Conservation (phyloP, 2,329 filamentous ascomycete species). For the Monilinia aucupariae region DNA sequence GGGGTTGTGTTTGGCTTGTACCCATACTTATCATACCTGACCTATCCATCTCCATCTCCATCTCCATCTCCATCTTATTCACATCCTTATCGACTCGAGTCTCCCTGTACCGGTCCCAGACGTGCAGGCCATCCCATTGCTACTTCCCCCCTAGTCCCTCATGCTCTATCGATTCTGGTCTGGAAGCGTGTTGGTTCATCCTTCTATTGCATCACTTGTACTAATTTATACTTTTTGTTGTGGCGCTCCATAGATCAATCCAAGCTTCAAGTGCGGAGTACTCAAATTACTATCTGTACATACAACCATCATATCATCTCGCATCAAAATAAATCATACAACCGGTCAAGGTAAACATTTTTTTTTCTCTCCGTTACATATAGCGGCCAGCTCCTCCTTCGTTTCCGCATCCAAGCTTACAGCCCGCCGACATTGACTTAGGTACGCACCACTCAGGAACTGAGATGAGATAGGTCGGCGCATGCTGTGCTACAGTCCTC, state of each 20-base stretch:
- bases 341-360: neutral
- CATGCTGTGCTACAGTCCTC: constrained; percentile 13
- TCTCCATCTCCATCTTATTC: no score
- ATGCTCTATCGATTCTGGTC: constrained; percentile 5
- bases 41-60: neutral
- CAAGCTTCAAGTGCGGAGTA: constrained; percentile 11
- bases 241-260: constrained; percentile 6
- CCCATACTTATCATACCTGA: no score
- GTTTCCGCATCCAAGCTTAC: neutral
- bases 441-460: constrained; percentile 17
- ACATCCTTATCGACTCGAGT: no score
- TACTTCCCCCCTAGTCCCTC: neutral
- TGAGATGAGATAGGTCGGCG: constrained; percentile 11
- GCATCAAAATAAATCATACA: neutral
- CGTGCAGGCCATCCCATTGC: neutral
- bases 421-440: neutral
- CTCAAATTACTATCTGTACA: neutral
- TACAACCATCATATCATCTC: neutral
- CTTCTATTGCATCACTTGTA: constrained; percentile 2
- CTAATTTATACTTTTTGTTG: constrained; percentile 10
- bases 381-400: neutral
- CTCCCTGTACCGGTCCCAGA: neutral
- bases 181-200: neutral
- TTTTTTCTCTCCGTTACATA: neutral
- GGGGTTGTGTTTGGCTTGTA: no score